Base-by-base conservation (phyloP, 2,329 filamentous ascomycete species). In the Beauveria sp. region DNA sequence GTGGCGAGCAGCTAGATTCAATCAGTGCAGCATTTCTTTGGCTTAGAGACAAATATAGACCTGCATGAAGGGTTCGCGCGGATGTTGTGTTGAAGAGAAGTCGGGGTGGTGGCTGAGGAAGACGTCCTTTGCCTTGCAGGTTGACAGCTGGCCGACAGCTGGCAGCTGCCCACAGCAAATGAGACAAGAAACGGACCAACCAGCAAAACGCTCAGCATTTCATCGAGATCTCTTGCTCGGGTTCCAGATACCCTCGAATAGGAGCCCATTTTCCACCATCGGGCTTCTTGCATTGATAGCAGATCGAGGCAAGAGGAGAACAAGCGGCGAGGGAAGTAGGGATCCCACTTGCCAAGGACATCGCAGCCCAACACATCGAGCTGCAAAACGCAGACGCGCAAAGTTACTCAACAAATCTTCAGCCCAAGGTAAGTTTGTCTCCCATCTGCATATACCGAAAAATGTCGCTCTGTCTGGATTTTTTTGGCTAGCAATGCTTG, bases 61-160 rank as follows among this genome's bases (percentile, higher is more conserved):
- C 14, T 38, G 34, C 34, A 38, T 38, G 6, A 3, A 43, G 8
- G 14, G 5, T 43, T 20, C 8, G 26, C n/a, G 3, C 5, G 24
- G n/a, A 14, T n/a, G 28, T 24, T 49, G 30, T 38, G 42, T 24
- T n/a, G 42, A n/a, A 26, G 14, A 14, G 20, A 49, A 40, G 30
- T 58, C 9, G 12, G 7, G 6, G 24, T 28, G 6, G n/a, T 34
- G 47, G 38, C 34, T n/a, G 38, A 34, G 49, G n/a, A 6, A 34
- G 18, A n/a, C 9, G 45, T 55, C 38, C 28, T 59, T 24, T 53
- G 24, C n/a, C 45, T 42, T 42, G 57, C 47, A 46, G 38, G 24
- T 59, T 20, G 47, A 53, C 57, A 18, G 57, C 24, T 52, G 24
- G 57, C 38, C 24, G 47, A 59, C 57, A 50, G 56, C 56, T 51